phyloP scores from a whole-genome alignment of 768 basidiomycete genomes.

The Epithele typhae region DNA sequence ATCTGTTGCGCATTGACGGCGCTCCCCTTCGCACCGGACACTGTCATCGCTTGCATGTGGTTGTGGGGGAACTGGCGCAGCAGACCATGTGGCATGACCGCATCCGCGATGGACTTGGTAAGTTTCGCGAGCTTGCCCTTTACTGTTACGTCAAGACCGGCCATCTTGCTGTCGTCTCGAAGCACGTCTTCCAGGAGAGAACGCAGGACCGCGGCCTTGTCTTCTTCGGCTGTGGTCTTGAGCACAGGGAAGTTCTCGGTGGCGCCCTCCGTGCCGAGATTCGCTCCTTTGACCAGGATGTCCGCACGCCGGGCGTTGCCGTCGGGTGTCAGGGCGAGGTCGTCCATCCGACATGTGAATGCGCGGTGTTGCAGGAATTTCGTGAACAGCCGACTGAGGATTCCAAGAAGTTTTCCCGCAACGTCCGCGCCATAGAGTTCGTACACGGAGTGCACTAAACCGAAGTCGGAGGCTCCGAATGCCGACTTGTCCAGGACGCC shows the following conservation, averaged over 20 bases:
- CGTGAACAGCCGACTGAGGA: constrained; percentile 91
- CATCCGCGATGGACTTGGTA: constrained; percentile 86
- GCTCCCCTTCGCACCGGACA: constrained; percentile 96
- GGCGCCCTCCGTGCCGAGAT: constrained; percentile 82
- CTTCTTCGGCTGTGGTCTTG: constrained; percentile 40
- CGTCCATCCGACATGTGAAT: constrained; percentile 99
- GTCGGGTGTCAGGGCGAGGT: constrained; percentile 81
- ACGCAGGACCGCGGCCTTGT: constrained; percentile 54
- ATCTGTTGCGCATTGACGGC: constrained; percentile 97
- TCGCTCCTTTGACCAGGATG: constrained; percentile 61
- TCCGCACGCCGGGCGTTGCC: constrained; percentile 69
- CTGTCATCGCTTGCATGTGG: constrained; percentile 99
- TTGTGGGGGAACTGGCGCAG: constrained; percentile 95
- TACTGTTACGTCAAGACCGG: constrained; percentile 89
- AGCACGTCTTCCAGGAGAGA: constrained; percentile 85
- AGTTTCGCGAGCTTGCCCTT: constrained; percentile 83
- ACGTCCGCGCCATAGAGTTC: constrained; percentile 89
- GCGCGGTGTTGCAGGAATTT: constrained; percentile 96
- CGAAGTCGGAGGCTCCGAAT: constrained; percentile 93
- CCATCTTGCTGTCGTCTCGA: constrained; percentile 96
- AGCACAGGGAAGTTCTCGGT: constrained; percentile 88
- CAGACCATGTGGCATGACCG: constrained; percentile 80
- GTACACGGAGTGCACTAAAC: constrained; percentile 94
- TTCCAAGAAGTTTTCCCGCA: constrained; percentile 88
- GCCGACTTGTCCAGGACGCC: constrained; percentile 97